Percentiles rank a stretch among this genome's conserved stretches.
Conservation (phyloP, 2,329 filamentous ascomycete species). For the Aspergillus pseudoterreus region DNA sequence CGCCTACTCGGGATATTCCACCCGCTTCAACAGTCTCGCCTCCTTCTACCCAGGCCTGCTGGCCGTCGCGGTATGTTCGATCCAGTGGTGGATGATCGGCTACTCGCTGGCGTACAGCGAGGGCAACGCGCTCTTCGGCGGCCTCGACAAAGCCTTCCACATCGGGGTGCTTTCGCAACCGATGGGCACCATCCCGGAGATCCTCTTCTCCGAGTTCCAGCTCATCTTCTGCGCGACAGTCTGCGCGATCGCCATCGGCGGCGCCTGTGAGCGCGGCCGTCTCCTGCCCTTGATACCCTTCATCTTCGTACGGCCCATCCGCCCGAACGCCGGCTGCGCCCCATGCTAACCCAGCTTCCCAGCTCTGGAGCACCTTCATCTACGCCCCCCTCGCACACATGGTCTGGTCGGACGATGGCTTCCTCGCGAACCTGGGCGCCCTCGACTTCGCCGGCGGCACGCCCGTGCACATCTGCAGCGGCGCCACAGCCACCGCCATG, state of each 20-base stretch:
- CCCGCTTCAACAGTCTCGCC: conserved; percentile 46
- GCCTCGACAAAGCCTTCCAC: conserved; percentile 46
- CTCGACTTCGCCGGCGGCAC: conserved; percentile 48
- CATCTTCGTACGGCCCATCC: conserved; percentile 39
- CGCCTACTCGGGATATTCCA: conserved; percentile 50
- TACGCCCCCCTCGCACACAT: conserved; percentile 49
- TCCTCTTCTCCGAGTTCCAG: conserved; percentile 52
- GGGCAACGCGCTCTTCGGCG: conserved; percentile 44
- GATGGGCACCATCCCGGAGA: conserved; percentile 48
- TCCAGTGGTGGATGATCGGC: conserved; percentile 50
- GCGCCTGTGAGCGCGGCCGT: conserved; percentile 47
- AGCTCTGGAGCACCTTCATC: conserved; percentile 50
- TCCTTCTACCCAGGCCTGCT: conserved; percentile 48
- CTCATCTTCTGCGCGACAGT: conserved; percentile 50
- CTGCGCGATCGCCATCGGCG: conserved; percentile 50
- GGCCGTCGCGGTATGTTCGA: conserved; percentile 46
- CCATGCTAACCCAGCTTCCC: background rate
- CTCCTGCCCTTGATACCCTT: conserved; percentile 47
- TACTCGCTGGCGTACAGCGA: conserved; percentile 50
- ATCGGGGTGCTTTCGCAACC: conserved; percentile 45
- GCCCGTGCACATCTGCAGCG: conserved; percentile 42
- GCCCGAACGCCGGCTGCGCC: too few species aligned
- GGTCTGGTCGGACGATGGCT: conserved; percentile 46
- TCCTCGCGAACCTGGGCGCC: conserved; percentile 43
- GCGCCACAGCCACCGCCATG: conserved; percentile 41